Evolutionary conservation across 352 stramenopile species (phyloP).

Genomic region (Phytophthora foliorum): DNA sequence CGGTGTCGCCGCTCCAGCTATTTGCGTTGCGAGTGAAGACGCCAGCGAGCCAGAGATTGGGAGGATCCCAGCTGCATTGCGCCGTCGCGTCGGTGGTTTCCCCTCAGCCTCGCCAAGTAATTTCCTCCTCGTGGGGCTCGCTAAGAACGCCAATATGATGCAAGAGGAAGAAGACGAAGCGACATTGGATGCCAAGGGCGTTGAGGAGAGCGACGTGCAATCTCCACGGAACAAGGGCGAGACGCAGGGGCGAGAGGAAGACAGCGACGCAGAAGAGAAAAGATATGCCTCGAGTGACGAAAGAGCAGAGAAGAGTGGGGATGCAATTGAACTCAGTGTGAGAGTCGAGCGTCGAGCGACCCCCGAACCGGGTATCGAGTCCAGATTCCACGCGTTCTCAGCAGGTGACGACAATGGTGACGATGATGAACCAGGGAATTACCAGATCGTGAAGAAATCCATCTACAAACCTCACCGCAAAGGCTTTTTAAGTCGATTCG

Average conservation of each 20-base stretch:
- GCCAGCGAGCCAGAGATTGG: no score
- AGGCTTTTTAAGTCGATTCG: conserved; percentile 40
- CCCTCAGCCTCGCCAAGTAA: neutral
- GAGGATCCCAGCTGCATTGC: conserved; percentile 2
- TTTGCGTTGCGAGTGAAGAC: no score
- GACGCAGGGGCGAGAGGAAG: neutral
- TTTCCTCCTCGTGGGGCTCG: neutral
- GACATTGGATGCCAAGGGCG: neutral
- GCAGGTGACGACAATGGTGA: conserved; percentile 22
- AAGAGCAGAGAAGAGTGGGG: neutral
- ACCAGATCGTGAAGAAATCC: conserved; percentile 71
- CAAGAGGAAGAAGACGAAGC: conserved; percentile 22
- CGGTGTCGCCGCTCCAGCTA: no score
- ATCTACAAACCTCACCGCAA: conserved; percentile 69
- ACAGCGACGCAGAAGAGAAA: conserved; percentile 9
- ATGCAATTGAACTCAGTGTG: neutral
- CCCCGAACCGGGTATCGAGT: conserved; percentile 4
- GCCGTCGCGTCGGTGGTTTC: conserved; percentile 8
- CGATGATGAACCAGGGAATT: conserved; percentile 31
- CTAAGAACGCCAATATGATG: conserved; percentile 24
- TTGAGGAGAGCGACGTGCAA: conserved; percentile 29
- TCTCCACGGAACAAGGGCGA: neutral
- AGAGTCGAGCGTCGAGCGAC: neutral
- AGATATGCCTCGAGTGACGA: neutral
- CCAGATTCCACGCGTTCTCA: conserved; percentile 40